A percentile compares a stretch with the other conserved stretches of the same genome.
phyloP scores from a whole-genome alignment of 768 basidiomycete species.

The Tephrocybe sp. region DNA sequence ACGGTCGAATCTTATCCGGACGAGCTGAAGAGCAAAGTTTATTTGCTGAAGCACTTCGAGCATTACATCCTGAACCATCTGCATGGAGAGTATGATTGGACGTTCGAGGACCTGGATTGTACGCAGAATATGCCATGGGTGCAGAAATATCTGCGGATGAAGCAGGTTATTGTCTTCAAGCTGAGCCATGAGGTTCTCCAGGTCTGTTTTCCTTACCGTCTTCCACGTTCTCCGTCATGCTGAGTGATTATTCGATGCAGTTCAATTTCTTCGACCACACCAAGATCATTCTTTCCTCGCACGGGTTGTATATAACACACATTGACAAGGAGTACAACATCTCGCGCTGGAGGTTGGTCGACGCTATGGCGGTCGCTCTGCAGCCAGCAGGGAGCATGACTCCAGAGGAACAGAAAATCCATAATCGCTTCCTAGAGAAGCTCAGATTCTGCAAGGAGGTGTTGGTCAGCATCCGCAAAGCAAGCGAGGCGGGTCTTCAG shows the following conservation, averaged over 20 bases:
- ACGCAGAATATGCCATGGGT: slow-evolving; percentile 92
- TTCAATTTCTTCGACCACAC: slow-evolving; percentile 99
- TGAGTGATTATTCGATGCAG: too few species aligned
- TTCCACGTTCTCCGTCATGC: background rate
- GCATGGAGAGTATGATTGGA: slow-evolving; percentile 81
- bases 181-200: slow-evolving; percentile 94
- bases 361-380: slow-evolving; percentile 60
- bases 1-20: slow-evolving; percentile 70
- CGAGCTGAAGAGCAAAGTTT: slow-evolving; percentile 86
- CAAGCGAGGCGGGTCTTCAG: slow-evolving; percentile 40
- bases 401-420: slow-evolving; percentile 36
- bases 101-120: slow-evolving; percentile 64
- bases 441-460: slow-evolving; percentile 88
- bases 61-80: slow-evolving; percentile 90
- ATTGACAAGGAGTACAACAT: slow-evolving; percentile 88
- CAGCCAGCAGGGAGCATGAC: slow-evolving; percentile 35
- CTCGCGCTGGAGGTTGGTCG: slow-evolving; percentile 68
- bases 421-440: slow-evolving; percentile 69
- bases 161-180: slow-evolving; percentile 95
- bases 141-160: slow-evolving; percentile 94
- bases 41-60: slow-evolving; percentile 91
- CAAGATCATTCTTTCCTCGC: slow-evolving; percentile 84
- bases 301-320: slow-evolving; percentile 78
- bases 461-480: slow-evolving; percentile 63
- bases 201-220: slow-evolving; percentile 46